Base-by-base conservation (phyloP, 495 filamentous ascomycete species). In the Xanthoparmelia taractica region DNA sequence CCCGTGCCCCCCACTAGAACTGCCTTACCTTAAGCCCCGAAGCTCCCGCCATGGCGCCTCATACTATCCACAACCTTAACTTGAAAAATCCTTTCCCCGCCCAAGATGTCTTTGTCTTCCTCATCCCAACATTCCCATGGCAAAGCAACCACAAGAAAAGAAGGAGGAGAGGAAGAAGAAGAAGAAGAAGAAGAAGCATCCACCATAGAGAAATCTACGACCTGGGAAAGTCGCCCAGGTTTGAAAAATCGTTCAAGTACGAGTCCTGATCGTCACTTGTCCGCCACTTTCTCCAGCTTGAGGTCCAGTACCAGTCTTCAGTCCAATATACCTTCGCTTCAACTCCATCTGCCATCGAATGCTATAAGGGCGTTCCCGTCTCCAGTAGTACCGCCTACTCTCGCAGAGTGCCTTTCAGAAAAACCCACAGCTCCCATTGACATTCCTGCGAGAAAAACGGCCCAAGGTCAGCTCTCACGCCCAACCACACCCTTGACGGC, bases 401-500 rank as follows among this genome's bases (percentile, higher is more conserved):
- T 63, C 43, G 40, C 55, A 17, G 61, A 59, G 41, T 27, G 36
- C 34, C 38, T 12, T 4, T 20, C 43, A 17, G 41, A 59, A 29
- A 50, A 52, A n/a, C 55, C 61, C 45, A 58, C 61, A 33, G n/a
- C 55, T 17, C 61, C 61, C 18, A 63, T 63, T 13, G 40, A 55
- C 4, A 63, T 63, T 23, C 61, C 61, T 38, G 37, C 56, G 48
- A 47, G 55, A 31, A 63, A 38, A 43, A 45, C 37, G 38, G 23
- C 31, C 0, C 8, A 37, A 18, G 33, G 36, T 18, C 50, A 40
- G 40, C n/a, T 56, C 20, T 63, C 61, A 50, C 61, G 54, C 31
- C 54, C 61, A n/a, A 55, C 41, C 20, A 63, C 61, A 15, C 61
- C 61, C 18, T 63, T 63, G 55, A 63, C 61, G 33, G 61, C 61